phyloP scores from a whole-genome alignment of 495 filamentous ascomycete species.

The Cercophora sp. region DNA sequence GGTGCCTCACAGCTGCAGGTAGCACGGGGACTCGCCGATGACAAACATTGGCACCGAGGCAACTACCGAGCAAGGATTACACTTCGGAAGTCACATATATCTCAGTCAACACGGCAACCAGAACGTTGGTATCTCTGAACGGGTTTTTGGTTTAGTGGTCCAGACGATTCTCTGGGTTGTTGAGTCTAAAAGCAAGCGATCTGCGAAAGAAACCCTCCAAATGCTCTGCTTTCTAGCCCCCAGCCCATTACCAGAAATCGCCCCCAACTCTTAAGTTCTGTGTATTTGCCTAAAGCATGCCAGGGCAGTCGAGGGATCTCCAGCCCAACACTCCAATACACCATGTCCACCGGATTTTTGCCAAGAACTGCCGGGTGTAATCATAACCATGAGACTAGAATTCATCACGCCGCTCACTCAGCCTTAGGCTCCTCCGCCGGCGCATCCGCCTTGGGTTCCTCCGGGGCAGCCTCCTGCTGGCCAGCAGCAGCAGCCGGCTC shows the following conservation, averaged over 20 bases:
- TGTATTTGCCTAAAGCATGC: constrained; percentile 52
- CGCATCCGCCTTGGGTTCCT: constrained; percentile 43
- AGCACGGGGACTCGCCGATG: not conserved
- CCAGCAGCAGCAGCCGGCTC: constrained; percentile 68
- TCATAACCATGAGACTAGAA: constrained; percentile 31
- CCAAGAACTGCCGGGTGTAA: constrained; percentile 38
- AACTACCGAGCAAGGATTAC: not conserved
- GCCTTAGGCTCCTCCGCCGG: constrained; percentile 49
- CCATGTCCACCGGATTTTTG: constrained; percentile 41
- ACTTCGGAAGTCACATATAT: not conserved
- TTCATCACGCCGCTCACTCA: constrained; percentile 40
- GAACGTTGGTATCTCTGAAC: constrained; percentile 9
- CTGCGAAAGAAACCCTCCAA: constrained; percentile 39
- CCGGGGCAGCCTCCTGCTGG: constrained; percentile 59
- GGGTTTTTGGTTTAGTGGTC: constrained; percentile 39
- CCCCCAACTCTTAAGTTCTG: constrained; percentile 36
- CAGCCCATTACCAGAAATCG: constrained; percentile 33
- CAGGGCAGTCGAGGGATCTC: constrained; percentile 45
- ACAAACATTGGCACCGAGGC: too few species aligned
- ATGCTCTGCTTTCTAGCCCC: constrained; percentile 37
- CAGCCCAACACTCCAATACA: constrained; percentile 53
- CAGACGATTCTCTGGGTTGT: constrained; percentile 34
- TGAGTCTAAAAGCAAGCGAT: constrained; percentile 48
- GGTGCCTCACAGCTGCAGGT: not conserved
- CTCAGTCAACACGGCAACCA: not conserved